Evolutionary conservation across 768 basidiomycete species (phyloP), one percentile per base, ranked within the genome.

Genomic region (Lanmaoa rubissima): DNA sequence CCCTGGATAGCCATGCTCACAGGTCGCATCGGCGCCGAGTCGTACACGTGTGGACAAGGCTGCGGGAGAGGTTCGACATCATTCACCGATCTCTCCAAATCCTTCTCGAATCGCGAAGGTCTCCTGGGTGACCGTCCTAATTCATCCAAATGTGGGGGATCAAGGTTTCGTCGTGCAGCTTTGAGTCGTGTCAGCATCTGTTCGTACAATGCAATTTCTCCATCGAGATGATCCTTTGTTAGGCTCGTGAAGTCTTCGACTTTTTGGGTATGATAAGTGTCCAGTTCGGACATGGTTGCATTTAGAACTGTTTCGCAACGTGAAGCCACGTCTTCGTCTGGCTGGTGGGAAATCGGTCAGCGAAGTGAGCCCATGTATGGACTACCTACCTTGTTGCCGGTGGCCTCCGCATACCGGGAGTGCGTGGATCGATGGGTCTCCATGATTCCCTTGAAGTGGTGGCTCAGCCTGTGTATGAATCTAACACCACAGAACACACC

Each of bases 221-320:
- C 87, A 60, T 92, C 89, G 3, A 94, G 79, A 66, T 91, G 85
- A 39, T 87, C 87, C 55, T 76, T 82, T 5, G 83, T 74, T 14
- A 90, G 59, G 1, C 67, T 72, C 16, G 75, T 70, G 58, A 93
- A 85, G 61, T 92, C 90, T 64, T 90, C 87, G 8, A 70, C 66
- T 69, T 91, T 89, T 69, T 91, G 88, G 0, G 75, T 71, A 66
- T 92, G 89, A 62, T 92, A 90, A 1, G 80, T 84, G 48, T 90
- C 88, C 78, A 94, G 85, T 75, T 94, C 92, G 1, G 92, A 90
- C 84, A 92, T 87, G 2, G 92, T 93, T 10, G 84, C 85, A 69
- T 94, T 94, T 28, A 95, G 74, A 8, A 93, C 90, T 0, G 92
- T 94, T 72, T 95, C 92, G 68, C 89, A 93, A 19, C 92, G 82